These are phyloP conservation scores for Macrotyloma uniflorum DNA, from an alignment of 306 rosid species.

Conservation along the genomic window DNA sequence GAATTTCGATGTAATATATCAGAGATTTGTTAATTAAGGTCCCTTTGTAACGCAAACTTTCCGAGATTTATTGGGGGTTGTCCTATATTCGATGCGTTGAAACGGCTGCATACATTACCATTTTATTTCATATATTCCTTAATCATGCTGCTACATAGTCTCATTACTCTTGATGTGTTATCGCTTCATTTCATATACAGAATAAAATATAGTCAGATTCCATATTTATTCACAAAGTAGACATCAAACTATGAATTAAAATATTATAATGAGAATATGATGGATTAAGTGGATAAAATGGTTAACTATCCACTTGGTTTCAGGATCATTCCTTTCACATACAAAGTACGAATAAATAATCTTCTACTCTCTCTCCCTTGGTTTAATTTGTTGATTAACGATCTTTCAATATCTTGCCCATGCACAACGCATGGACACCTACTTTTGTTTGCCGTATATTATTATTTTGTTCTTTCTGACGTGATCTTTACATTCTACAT, in stretches of 20 bases:
- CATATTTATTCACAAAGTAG: slow-evolving; percentile 25
- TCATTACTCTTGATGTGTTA: not conserved
- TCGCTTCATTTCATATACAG: slow-evolving; percentile 26
- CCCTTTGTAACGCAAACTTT: not conserved
- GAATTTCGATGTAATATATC: not conserved
- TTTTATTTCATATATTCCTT: slow-evolving; percentile 11
- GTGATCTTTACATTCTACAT: not conserved
- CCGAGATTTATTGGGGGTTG: slow-evolving; percentile 8
- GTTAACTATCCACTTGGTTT: no score
- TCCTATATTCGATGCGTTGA: not conserved
- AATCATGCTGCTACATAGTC: slow-evolving; percentile 7
- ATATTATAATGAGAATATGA: not conserved
- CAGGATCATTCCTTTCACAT: not conserved
- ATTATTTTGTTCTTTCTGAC: no score
- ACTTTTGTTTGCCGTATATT: no score
- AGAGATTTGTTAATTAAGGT: slow-evolving; percentile 15
- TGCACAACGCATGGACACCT: no score
- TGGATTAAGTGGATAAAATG: not conserved
- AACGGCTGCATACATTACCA: not conserved
- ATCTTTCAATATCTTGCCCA: not conserved
- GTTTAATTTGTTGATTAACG: no score
- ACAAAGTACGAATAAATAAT: no score
- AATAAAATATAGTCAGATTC: not conserved
- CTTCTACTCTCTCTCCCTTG: no score
- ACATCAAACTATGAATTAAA: not conserved